These are phyloP conservation scores for Alternaria sp. DNA, from an alignment of 2,329 filamentous ascomycete species.

Conservation along the genomic window DNA sequence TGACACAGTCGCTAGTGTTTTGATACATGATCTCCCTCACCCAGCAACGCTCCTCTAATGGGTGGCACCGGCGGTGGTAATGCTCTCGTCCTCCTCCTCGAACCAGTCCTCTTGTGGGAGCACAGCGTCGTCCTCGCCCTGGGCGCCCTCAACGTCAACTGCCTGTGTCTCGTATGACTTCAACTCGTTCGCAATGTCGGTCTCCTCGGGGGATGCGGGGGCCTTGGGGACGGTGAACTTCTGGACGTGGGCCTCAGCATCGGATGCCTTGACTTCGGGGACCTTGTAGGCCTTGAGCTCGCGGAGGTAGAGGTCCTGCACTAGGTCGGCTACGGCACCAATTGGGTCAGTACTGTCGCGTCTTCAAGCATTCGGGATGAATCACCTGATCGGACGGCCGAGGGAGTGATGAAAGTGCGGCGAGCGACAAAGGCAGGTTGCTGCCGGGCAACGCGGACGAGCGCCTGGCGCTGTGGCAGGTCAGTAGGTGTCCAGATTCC, in stretches of 20 bases:
- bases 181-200: slow-evolving; percentile 88
- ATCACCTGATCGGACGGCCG: slow-evolving; percentile 67
- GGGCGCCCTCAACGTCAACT: slow-evolving; percentile 91
- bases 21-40: slow-evolving; percentile 38
- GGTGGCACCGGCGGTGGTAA: slow-evolving; percentile 50
- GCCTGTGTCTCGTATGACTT: slow-evolving; percentile 93
- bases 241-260: slow-evolving; percentile 89
- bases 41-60: slow-evolving; percentile 31
- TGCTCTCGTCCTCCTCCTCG: slow-evolving; percentile 70
- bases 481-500: slow-evolving; percentile 31
- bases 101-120: slow-evolving; percentile 78
- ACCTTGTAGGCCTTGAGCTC: slow-evolving; percentile 97
- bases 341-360: slow-evolving; percentile 39
- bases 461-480: slow-evolving; percentile 62
- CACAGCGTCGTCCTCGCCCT: slow-evolving; percentile 63
- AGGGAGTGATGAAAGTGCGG: slow-evolving; percentile 69
- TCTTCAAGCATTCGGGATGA: slow-evolving; percentile 38
- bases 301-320: slow-evolving; percentile 96
- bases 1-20: slow-evolving; percentile 45
- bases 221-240: slow-evolving; percentile 81
- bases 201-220: slow-evolving; percentile 89
- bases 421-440: slow-evolving; percentile 61
- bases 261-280: slow-evolving; percentile 79
- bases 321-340: slow-evolving; percentile 78
- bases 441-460: slow-evolving; percentile 66